Conservation (phyloP, 345 rosid genomes). For the Ceriops decandra region DNA sequence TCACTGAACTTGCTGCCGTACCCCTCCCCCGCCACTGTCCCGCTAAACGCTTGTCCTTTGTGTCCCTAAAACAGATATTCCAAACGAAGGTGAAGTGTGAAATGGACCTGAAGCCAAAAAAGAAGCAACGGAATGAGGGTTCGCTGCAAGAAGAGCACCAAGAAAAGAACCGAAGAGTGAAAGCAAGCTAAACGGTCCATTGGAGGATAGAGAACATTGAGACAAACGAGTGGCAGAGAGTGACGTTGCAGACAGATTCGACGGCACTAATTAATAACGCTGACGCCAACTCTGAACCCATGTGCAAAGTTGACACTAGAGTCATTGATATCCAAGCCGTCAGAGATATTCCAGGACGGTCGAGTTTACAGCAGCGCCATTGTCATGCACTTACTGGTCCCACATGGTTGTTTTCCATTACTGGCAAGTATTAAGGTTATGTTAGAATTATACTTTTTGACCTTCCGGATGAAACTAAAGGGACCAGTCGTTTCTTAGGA, state of each 20-base stretch:
- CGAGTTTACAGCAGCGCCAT: conserved; percentile 39
- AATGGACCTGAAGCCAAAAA: neutral
- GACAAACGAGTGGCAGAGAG: conserved; percentile 41
- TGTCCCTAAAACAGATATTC: conserved; percentile 41
- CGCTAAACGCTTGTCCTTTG: conserved; percentile 56
- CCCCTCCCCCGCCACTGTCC: conserved; percentile 48
- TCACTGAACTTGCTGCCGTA: conserved; percentile 37
- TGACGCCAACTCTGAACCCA: conserved; percentile 27
- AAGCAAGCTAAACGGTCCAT: conserved; percentile 44
- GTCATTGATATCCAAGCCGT: conserved; percentile 47
- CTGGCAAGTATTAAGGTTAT: no score
- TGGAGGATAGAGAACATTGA: conserved; percentile 33
- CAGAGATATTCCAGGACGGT: conserved; percentile 43
- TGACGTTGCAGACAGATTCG: conserved; percentile 43
- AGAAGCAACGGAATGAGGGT: neutral
- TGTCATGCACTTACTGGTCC: no score
- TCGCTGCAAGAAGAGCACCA: conserved; percentile 1
- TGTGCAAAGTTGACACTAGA: conserved; percentile 32
- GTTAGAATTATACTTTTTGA: no score
- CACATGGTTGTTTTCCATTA: no score
- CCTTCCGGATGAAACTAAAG: no score
- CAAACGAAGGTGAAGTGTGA: conserved; percentile 25
- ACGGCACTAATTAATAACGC: conserved; percentile 32
- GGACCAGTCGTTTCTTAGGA: no score
- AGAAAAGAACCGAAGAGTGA: conserved; percentile 43